Conservation (phyloP, 441 rosid genomes). For the Pelargonium fulgidum region DNA sequence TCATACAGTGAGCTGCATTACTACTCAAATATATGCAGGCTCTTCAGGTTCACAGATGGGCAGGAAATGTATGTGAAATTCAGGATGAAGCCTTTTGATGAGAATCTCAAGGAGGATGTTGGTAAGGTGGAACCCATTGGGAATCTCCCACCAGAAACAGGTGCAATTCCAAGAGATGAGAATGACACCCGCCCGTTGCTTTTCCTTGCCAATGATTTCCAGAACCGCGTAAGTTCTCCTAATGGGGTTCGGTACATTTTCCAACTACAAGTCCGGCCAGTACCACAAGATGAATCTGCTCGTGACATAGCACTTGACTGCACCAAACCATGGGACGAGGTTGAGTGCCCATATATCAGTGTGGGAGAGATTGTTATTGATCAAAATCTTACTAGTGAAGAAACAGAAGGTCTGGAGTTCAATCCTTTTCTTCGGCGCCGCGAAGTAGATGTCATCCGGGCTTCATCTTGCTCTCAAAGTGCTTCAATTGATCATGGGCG, state of each 20-base stretch:
- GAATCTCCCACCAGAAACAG: constrained; percentile 78
- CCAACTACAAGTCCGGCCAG: constrained; percentile 44
- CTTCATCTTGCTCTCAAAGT: constrained; percentile 47
- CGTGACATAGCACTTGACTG: constrained; percentile 48
- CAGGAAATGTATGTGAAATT: constrained; percentile 59
- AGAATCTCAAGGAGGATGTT: constrained; percentile 39
- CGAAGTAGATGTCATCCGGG: constrained; percentile 50
- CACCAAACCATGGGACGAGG: constrained; percentile 56
- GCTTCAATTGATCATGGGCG: constrained; percentile 77
- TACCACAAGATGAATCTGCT: constrained; percentile 38
- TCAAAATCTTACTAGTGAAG: constrained; percentile 41
- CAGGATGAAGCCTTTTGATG: constrained; percentile 47
- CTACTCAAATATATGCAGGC: constrained; percentile 57
- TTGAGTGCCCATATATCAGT: constrained; percentile 45
- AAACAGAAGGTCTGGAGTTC: constrained; percentile 49
- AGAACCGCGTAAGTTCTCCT: constrained; percentile 37
- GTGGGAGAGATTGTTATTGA: constrained; percentile 45
- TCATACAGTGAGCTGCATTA: constrained; percentile 52
- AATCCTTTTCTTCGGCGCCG: constrained; percentile 47
- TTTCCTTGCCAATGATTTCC: constrained; percentile 63
- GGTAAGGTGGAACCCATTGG: constrained; percentile 57
- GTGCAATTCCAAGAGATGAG: constrained; percentile 58
- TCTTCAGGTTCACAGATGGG: constrained; percentile 47
- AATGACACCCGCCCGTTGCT: constrained; percentile 52
- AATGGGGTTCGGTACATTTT: constrained; percentile 46